Base-by-base conservation (phyloP, 345 rosid species). In the Hypericum androsaemum region DNA sequence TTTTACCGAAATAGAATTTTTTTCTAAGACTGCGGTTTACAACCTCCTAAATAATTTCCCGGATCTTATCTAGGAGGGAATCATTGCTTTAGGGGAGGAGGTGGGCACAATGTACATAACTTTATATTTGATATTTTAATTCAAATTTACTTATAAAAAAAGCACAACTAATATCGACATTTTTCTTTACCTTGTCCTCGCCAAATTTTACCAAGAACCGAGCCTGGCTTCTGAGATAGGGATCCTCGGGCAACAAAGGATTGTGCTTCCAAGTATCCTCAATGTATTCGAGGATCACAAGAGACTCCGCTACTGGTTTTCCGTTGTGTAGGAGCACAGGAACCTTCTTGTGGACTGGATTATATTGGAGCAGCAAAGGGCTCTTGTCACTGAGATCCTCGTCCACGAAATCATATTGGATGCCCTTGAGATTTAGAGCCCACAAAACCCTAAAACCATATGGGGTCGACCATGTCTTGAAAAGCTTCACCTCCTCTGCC, bases 381-480 rank as follows among this genome's bases (percentile, higher is more conserved):
- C 71, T 64, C 38, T 68, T 68, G 60, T 61, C 57, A 59, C 49
- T 38, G 36, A 72, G 59, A 51, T 68, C 68, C 61, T 72, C 77
- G 39, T 68, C 73, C 1, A 61, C 38, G 3, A 67, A 17, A 5
- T 64, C 71, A 58, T 54, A 57, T 0, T 45, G 41, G 50, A 72
- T 43, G 16, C 62, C 73, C 45, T 64, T 72, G 22, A 60, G 56
- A 47, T 68, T 57, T 52, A 72, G 5, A 47, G 67, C 77, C 77
- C 73, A 68, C 3, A 64, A 70, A 9, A 58, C 11, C 32, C 77
- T 60, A 5, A 64, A 9, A 6, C 60, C 64, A 43, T 35, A 72
- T 6, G 22, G 65, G 40, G 64, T 64, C 36, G 73, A 68, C 77
- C 73, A 72, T 64, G 73, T 57, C 53, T 68, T 68, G 12, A 72